Evolutionary conservation across 495 filamentous ascomycete genomes (phyloP), one percentile per base, ranked within the genome.

Genomic region (Barbatosphaeria neglecta): DNA sequence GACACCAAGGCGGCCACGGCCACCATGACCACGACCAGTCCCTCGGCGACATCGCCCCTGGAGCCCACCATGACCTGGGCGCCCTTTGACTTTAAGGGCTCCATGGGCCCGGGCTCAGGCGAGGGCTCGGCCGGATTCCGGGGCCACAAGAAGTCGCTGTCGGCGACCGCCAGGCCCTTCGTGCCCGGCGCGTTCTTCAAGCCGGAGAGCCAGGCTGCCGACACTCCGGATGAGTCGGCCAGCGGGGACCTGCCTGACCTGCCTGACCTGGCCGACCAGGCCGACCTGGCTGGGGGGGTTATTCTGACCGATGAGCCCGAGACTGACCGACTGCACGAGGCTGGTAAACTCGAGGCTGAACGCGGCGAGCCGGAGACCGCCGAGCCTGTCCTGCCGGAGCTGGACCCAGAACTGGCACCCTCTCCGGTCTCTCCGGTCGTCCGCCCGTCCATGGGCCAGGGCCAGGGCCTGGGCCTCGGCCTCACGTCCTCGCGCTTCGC

Each of bases 111-210:
- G 55, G 66, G 62, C 35, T 65, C 66, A 17, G 63, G 67, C 3
- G 51, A 57, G 38, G 62, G 61, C 16, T 59, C 64, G 11, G 62
- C 61, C 5, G 38, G 56, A 2, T 67, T 64, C 45, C 53, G 55
- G 45, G 59, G 71, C 43, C 70, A 72, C 48, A 74, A 68, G 28
- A 76, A 73, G 24, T 78, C 77, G 6, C 69, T 90, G 20, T 87
- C 83, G 28, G 78, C 84, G 24, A 72, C 76, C 1, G 83, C 84
- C 2, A 78, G 74, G 56, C 69, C 81, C 4, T 89, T 88, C 54
- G 73, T 64, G 70, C 83, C 72, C 65, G 75, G 64, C 55, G 74
- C 46, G 54, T 67, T 41, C n/a, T 73, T 68, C 54, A 65, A n/a
- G n/a, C n/a, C n/a, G n/a, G n/a, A n/a, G 54, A 27, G 39, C 43